Evolutionary conservation across 139 green algal genomes (phyloP).

Genomic region (Haematococcus lacustris): DNA sequence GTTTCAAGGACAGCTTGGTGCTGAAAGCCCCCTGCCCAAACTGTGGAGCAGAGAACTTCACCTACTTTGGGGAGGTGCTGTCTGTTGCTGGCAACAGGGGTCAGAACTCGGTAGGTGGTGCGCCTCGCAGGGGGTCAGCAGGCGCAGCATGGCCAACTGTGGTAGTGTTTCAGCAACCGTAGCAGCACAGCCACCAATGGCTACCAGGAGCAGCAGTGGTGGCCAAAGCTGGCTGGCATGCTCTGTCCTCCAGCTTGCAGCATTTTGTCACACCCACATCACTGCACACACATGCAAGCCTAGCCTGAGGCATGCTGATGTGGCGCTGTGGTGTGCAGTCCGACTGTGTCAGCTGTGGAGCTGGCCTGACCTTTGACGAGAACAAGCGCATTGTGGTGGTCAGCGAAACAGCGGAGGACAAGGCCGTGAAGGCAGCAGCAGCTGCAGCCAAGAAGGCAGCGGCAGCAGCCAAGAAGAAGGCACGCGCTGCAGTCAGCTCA

Average conservation of each 20-base stretch:
- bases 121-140: no score
- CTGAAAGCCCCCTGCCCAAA: constrained; percentile 73
- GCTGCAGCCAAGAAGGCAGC: constrained; percentile 21
- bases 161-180: no score
- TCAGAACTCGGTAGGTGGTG: constrained; percentile 34
- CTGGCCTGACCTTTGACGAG: constrained; percentile 61
- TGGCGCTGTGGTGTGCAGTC: no score
- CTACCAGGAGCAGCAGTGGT: no score
- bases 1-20: constrained; percentile 74
- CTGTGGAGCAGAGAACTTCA: constrained; percentile 60
- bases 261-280: no score
- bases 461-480: constrained; percentile 44
- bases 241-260: no score
- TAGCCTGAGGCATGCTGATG: no score
- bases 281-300: no score
- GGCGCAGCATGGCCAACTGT: no score
- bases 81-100: constrained; percentile 62
- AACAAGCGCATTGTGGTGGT: constrained; percentile 59
- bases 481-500: constrained; percentile 2
- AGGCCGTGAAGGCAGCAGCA: constrained; percentile 30
- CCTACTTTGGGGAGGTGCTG: constrained; percentile 85
- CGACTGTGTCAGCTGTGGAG: constrained; percentile 65
- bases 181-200: no score
- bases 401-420: constrained; percentile 40
- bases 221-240: no score